These are phyloP conservation scores for Leccinum subrobustum DNA, from an alignment of 1,284 basidiomycete genomes.

Conservation along the genomic window DNA sequence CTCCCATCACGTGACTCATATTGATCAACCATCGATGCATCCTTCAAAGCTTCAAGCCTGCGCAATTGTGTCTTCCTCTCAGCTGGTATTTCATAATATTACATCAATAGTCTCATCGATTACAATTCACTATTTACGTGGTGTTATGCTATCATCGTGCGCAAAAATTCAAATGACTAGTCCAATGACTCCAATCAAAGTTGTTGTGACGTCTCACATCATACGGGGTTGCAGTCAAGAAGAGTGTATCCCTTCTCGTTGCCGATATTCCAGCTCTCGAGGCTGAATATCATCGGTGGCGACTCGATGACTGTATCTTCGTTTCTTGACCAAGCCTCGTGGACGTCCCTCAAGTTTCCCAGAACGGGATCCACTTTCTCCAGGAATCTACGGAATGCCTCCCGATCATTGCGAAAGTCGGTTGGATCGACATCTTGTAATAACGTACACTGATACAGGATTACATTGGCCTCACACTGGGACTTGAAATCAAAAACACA, in stretches of 20 bases:
- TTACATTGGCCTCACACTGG: background rate
- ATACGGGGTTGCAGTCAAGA: slow-evolving; percentile 15
- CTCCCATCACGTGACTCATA: slow-evolving; percentile 19
- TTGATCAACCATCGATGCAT: no score
- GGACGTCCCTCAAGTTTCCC: slow-evolving; percentile 39
- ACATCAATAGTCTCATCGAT: background rate
- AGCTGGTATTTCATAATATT: background rate
- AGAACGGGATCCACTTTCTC: slow-evolving; percentile 43
- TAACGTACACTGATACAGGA: slow-evolving; percentile 39
- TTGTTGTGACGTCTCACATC: background rate
- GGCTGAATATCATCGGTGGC: slow-evolving; percentile 29
- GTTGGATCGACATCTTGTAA: slow-evolving; percentile 43
- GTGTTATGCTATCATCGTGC: background rate
- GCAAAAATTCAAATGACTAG: background rate
- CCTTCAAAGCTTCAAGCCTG: no score
- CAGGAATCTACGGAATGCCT: slow-evolving; percentile 38
- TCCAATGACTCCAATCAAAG: background rate
- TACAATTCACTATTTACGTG: background rate
- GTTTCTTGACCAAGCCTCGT: slow-evolving; percentile 25
- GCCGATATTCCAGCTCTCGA: slow-evolving; percentile 32
- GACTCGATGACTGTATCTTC: slow-evolving; percentile 23
- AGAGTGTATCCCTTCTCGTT: slow-evolving; percentile 25
- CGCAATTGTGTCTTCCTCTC: background rate
- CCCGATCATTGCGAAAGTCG: slow-evolving; percentile 41
- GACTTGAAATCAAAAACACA: slow-evolving; percentile 8